These are phyloP conservation scores for Acmispon strigosus DNA, from an alignment of 306 rosid species.

Conservation along the genomic window DNA sequence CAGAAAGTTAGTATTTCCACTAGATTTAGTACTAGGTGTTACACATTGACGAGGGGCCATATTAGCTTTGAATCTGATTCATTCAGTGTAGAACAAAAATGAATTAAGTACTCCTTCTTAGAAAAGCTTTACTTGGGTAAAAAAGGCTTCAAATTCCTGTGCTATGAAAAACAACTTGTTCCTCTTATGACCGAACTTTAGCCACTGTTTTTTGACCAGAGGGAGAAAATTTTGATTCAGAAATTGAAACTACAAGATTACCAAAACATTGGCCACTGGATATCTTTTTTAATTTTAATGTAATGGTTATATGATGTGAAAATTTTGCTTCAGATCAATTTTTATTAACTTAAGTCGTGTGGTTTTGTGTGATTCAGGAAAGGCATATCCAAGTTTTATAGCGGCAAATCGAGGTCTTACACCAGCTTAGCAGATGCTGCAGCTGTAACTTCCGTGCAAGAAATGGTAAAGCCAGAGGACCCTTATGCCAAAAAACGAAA, in stretches of 20 bases:
- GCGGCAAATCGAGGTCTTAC: constrained; percentile 91
- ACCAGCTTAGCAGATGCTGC: constrained; percentile 67
- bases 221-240: too few species aligned
- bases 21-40: background rate
- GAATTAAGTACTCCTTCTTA: too few species aligned
- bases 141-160: too few species aligned
- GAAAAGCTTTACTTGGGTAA: too few species aligned
- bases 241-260: background rate
- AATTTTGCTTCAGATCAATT: background rate
- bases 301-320: too few species aligned
- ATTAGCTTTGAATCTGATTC: too few species aligned
- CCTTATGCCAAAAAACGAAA: constrained; percentile 73
- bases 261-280: background rate
- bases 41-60: background rate
- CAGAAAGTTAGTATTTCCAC: background rate
- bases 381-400: constrained; percentile 81
- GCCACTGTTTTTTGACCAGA: too few species aligned
- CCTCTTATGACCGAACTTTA: too few species aligned
- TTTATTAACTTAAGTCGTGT: background rate
- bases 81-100: too few species aligned
- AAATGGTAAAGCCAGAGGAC: constrained; percentile 70
- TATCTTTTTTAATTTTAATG: too few species aligned
- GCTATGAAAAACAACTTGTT: too few species aligned
- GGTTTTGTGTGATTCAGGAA: constrained; percentile 47
- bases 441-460: constrained; percentile 38